A percentile compares a stretch with the other conserved stretches of the same genome.
These are phyloP conservation scores for Candida pini DNA, from an alignment of 805 yeast species.

Conservation along the genomic window DNA sequence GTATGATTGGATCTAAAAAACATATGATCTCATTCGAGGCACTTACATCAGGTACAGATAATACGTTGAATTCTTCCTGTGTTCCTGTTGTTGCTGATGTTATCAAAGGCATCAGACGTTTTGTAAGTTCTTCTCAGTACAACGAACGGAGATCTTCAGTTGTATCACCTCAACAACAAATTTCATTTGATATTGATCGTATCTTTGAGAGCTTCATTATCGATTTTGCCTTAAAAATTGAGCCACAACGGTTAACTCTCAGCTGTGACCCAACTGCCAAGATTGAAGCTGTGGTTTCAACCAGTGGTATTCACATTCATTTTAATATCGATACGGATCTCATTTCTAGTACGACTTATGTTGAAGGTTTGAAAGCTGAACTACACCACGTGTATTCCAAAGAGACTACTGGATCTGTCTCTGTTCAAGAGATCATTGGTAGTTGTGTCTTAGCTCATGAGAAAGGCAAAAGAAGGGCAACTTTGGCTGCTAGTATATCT, in stretches of 20 bases:
- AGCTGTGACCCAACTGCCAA: conserved; percentile 95
- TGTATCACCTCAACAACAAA: conserved; percentile 3
- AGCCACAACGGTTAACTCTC: conserved; percentile 66
- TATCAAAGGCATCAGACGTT: conserved; percentile 39
- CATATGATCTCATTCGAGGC: conserved; percentile 49
- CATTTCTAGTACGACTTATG: conserved; percentile 35
- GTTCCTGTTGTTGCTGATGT: conserved; percentile 72
- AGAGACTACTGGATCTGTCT: conserved; percentile 74
- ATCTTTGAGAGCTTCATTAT: conserved; percentile 54
- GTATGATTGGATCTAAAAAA: conserved; percentile 28
- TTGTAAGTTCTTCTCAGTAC: conserved; percentile 32
- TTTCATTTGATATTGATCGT: conserved; percentile 33
- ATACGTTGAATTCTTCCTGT: conserved; percentile 64
- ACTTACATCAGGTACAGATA: conserved; percentile 63
- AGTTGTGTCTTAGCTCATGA: conserved; percentile 44
- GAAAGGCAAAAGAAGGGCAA: conserved; percentile 33
- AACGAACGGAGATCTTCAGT: conserved; percentile 5
- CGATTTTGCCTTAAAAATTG: conserved; percentile 58
- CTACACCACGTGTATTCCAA: conserved; percentile 89
- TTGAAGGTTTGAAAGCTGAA: conserved; percentile 60
- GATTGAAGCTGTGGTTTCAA: conserved; percentile 78
- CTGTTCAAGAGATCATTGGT: conserved; percentile 40
- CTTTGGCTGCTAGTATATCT: conserved; percentile 44
- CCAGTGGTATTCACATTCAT: conserved; percentile 59
- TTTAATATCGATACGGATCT: conserved; percentile 45